A percentile compares a stretch with the other conserved stretches of the same genome.
These are phyloP conservation scores for Phellopilus nigrolimitatus DNA, from an alignment of 1,284 basidiomycete genomes.

Conservation along the genomic window DNA sequence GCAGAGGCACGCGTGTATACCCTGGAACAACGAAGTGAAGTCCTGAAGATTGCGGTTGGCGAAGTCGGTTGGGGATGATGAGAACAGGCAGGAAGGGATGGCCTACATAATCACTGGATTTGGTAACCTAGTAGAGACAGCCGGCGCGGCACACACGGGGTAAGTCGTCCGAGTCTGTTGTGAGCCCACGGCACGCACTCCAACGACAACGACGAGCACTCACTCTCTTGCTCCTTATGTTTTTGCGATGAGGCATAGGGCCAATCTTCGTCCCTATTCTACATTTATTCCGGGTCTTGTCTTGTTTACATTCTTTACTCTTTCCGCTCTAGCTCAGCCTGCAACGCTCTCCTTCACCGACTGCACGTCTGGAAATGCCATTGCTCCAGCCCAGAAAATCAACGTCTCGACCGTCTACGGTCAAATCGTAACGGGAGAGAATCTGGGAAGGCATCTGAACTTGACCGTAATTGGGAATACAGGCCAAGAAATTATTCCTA, in stretches of 20 bases:
- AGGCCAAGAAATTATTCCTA: slow-evolving; percentile 53
- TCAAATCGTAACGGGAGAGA: slow-evolving; percentile 52
- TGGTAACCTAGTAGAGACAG: too few relatives aligned
- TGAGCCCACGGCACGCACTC: background rate
- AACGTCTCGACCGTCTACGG: slow-evolving; percentile 69
- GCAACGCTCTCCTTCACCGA: slow-evolving; percentile 49
- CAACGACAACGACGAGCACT: slow-evolving; percentile 2
- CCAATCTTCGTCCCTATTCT: slow-evolving; percentile 21
- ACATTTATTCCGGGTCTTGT: slow-evolving; percentile 1
- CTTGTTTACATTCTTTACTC: slow-evolving; percentile 19
- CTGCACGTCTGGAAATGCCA: slow-evolving; percentile 50
- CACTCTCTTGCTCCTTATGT: slow-evolving; percentile 7
- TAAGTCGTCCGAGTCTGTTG: background rate
- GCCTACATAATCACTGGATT: too few relatives aligned
- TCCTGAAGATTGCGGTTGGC: too few relatives aligned
- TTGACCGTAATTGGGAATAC: slow-evolving; percentile 61
- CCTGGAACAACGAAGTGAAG: too few relatives aligned
- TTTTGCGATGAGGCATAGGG: slow-evolving; percentile 17
- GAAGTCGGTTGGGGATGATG: too few relatives aligned
- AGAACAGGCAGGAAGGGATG: too few relatives aligned
- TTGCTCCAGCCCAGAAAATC: slow-evolving; percentile 45
- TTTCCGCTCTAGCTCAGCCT: slow-evolving; percentile 38
- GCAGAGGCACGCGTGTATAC: too few relatives aligned
- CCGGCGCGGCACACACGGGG: background rate
- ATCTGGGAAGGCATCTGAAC: slow-evolving; percentile 48